Base-by-base conservation (phyloP, 352 stramenopile species). In the Phytophthora multivora region DNA sequence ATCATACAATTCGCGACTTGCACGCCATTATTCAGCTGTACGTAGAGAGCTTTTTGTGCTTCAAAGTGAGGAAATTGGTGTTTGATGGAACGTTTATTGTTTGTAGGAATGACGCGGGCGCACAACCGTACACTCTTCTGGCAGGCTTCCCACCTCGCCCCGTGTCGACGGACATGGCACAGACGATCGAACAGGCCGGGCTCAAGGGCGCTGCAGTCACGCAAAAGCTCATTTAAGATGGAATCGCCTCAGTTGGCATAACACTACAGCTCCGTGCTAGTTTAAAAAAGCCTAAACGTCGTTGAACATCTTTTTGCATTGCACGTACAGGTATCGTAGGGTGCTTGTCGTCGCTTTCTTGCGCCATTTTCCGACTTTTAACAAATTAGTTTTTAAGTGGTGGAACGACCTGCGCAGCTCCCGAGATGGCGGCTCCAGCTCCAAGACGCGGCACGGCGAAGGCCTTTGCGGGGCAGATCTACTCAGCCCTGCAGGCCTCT, bases 161-260 rank as follows among this genome's bases (percentile, higher is more conserved):
- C 2, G 78, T 99, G 52, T 82, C 89, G 13, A 79, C 68, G 19
- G 82, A 98, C 66, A 73, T 96, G 56, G 73, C 79, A 15, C 74
- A 83, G 59, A 98, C 90, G 6, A 84, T 99, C 48, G 88, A 98
- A 26, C 80, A 80, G 16, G 93, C 93, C 2, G 93, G 93, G 19
- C 81, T 98, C 30, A 97, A 97, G 68, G 91, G 90, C 23, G 89
- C 93, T 8, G 83, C 93, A 46, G 76, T 98, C 50, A 97, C 90
- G 13, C 81, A 98, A 69, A 98, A 98, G 71, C 82, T 97, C 63
- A 88, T 87, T 41, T 95, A 89, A 62, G 47, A 31, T 12, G 31
- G 47, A 3, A 2, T 33, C 28, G 28, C 13, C 28, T 2, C 28
- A 33, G 8, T 33, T 33, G 9, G 28, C 8, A 19, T 41, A 52